Percentiles rank a stretch among this genome's conserved stretches.
Conservation (phyloP, 2,329 filamentous ascomycete genomes). For the Aspergillus sp. region DNA sequence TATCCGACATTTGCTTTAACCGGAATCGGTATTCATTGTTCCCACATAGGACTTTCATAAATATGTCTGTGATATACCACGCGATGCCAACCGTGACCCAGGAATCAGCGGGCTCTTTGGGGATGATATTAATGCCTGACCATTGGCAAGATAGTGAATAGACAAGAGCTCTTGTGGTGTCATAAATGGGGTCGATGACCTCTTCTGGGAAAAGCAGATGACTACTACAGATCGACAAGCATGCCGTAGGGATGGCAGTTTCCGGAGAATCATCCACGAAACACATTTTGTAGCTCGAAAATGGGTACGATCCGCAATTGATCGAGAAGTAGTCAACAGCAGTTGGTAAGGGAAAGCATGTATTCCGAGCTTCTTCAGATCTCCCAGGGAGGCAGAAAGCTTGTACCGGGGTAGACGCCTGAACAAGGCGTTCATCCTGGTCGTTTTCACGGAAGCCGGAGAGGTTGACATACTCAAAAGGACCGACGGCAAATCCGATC, state of each 20-base stretch:
- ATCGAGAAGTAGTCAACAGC: slow-evolving; percentile 88
- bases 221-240: slow-evolving; percentile 78
- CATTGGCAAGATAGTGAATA: slow-evolving; percentile 85
- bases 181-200: slow-evolving; percentile 75
- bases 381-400: slow-evolving; percentile 85
- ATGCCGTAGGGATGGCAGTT: slow-evolving; percentile 69
- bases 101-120: slow-evolving; percentile 68
- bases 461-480: slow-evolving; percentile 88
- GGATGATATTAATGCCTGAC: slow-evolving; percentile 86
- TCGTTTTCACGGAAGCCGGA: slow-evolving; percentile 83
- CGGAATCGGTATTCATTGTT: slow-evolving; percentile 92
- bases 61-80: slow-evolving; percentile 90
- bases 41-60: slow-evolving; percentile 81
- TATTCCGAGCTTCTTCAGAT: slow-evolving; percentile 73
- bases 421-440: slow-evolving; percentile 81
- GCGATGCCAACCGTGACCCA: slow-evolving; percentile 88
- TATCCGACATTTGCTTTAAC: slow-evolving; percentile 76
- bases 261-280: slow-evolving; percentile 83
- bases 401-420: slow-evolving; percentile 79
- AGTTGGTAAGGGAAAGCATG: slow-evolving; percentile 71
- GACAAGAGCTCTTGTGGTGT: slow-evolving; percentile 70
- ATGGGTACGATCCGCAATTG: slow-evolving; percentile 83
- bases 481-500: slow-evolving; percentile 86
- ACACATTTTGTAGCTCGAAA: slow-evolving; percentile 82
- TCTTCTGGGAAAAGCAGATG: slow-evolving; percentile 76